Evolutionary conservation across 805 yeast species (phyloP), one percentile per base, ranked within the genome.

Genomic region (Yamadazyma sp.): DNA sequence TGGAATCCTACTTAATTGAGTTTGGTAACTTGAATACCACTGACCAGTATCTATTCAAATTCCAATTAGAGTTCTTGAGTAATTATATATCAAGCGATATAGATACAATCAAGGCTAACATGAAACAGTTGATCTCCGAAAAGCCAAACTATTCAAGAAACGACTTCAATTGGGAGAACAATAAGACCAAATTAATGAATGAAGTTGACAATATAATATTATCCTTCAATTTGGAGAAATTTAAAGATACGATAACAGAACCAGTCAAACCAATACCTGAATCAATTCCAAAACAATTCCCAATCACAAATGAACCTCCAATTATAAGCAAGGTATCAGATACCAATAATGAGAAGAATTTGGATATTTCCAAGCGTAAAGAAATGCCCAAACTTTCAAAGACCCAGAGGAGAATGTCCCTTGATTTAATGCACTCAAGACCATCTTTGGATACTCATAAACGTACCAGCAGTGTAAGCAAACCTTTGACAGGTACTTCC

Each of bases 401-500:
- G 12, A 40, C 46, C 12, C 45, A 53, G 31, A 48, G 61, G 25
- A 33, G 62, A 18, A 38, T 51, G 47, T 58, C 65, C 4, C 38
- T 59, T 9, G 61, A 57, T 22, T 44, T 59, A 35, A 58, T 58
- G 52, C 52, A 47, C 10, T 32, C 48, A 7, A 35, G 35, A 18
- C 48, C 54, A 4, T 13, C 32, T 4, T 22, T 25, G 3, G 25
- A 29, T n/a, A 10, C 18, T 2, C 40, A 31, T 14, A 36, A 21
- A 17, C 22, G 52, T 13, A 42, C 40, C 16, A 27, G 42, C 23
- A 45, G 50, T 27, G 38, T 60, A 11, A 49, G 53, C 11, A 56
- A 48, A 18, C 60, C 66, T 4, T 49, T 52, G 7, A 48, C 58
- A 1, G 46, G 55, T 7, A 51, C 62, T 3, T 56, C 62, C 12